Conservation (phyloP, 768 basidiomycete genomes). For the Hortiboletus flavorubellus region DNA sequence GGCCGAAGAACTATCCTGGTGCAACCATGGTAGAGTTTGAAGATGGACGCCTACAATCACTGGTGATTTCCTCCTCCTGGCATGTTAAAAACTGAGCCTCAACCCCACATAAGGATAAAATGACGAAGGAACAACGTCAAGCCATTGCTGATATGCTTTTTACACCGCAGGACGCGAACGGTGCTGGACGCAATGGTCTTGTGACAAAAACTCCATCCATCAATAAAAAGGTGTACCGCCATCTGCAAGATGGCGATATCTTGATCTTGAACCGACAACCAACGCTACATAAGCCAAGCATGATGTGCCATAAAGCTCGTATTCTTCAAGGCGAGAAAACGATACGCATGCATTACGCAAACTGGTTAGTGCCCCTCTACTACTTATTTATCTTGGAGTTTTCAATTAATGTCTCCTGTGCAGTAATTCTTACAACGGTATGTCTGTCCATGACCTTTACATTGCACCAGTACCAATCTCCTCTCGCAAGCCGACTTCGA, state of each 20-base stretch:
- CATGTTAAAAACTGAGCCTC: background rate
- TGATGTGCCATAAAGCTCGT: constrained; percentile 97
- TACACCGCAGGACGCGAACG: constrained; percentile 76
- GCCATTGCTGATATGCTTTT: constrained; percentile 94
- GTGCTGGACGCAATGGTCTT: constrained; percentile 49
- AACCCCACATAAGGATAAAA: constrained; percentile 59
- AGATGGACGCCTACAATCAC: constrained; percentile 81
- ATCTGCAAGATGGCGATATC: constrained; percentile 92
- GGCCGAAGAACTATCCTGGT: constrained; percentile 85
- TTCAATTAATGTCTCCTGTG: constrained; percentile 14
- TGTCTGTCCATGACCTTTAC: constrained; percentile 23
- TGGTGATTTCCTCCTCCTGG: constrained; percentile 44
- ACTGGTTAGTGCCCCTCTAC: constrained; percentile 63
- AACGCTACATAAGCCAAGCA: constrained; percentile 97
- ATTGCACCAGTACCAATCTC: constrained; percentile 1
- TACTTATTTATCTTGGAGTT: background rate
- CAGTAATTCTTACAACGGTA: constrained; percentile 97
- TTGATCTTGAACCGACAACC: constrained; percentile 97
- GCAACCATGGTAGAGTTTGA: constrained; percentile 95
- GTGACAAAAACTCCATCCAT: constrained; percentile 74
- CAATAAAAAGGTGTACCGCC: constrained; percentile 98
- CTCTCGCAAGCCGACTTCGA: constrained; percentile 75
- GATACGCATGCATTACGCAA: constrained; percentile 99
- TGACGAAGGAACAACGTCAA: constrained; percentile 84
- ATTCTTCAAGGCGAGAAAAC: constrained; percentile 96